phyloP scores from a whole-genome alignment of 306 rosid species.

The Pterocarpus santalinus region DNA sequence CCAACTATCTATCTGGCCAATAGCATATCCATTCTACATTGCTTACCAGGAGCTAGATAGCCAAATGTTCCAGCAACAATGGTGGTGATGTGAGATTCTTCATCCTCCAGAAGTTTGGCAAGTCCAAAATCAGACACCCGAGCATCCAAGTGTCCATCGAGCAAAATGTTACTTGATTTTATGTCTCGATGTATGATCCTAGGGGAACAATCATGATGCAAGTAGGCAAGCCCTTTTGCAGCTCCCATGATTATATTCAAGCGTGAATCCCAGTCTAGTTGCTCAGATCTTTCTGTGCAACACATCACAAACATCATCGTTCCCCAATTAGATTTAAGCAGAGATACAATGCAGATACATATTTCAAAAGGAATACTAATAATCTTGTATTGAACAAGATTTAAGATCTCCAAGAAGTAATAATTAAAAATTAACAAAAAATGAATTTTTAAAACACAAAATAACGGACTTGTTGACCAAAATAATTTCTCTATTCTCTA shows the following conservation, averaged over 20 bases:
- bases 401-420: neutral
- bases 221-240: slow-evolving; percentile 97
- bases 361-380: neutral
- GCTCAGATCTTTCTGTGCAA: slow-evolving; percentile 85
- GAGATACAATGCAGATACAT: neutral
- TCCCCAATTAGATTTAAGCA: slow-evolving; percentile 36
- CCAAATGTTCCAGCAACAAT: slow-evolving; percentile 99
- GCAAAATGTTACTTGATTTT: slow-evolving; percentile 96
- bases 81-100: slow-evolving; percentile 95
- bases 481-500: neutral
- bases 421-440: neutral
- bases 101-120: slow-evolving; percentile 94
- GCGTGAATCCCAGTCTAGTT: slow-evolving; percentile 96
- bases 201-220: slow-evolving; percentile 99
- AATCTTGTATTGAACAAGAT: slow-evolving; percentile 4
- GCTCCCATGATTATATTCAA: slow-evolving; percentile 97
- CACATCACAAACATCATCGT: slow-evolving; percentile 47
- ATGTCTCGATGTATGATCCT: slow-evolving; percentile 98
- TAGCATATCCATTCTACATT: slow-evolving; percentile 36
- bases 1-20: slow-evolving; percentile 26
- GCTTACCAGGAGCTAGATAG: slow-evolving; percentile 96
- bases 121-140: slow-evolving; percentile 99
- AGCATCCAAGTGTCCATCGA: slow-evolving; percentile 93
- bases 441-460: neutral
- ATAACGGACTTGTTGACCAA: neutral